Evolutionary conservation across 2,329 filamentous ascomycete species (phyloP).

Genomic region (Peltaster fructicola): DNA sequence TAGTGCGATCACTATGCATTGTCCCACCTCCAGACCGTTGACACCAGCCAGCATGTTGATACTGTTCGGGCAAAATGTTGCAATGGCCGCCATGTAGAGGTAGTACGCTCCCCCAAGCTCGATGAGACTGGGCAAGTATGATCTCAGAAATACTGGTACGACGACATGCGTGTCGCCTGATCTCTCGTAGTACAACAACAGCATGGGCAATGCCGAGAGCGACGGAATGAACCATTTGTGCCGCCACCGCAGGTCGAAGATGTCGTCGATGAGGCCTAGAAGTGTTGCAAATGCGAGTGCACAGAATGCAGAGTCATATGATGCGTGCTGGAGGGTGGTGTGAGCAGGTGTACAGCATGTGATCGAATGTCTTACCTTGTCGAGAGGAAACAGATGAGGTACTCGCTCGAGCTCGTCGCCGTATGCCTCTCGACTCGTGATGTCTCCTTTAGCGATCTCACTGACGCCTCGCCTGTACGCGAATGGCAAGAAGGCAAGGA

Average conservation of each 20-base stretch:
- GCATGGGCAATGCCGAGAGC: conserved; percentile 78
- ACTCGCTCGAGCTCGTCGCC: conserved; percentile 68
- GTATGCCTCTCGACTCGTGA: conserved; percentile 54
- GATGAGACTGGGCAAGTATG: conserved; percentile 68
- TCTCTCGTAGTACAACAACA: conserved; percentile 95
- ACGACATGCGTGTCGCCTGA: conserved; percentile 95
- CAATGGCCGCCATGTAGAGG: conserved; percentile 85
- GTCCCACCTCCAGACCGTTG: conserved; percentile 91
- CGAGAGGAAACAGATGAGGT: conserved; percentile 82
- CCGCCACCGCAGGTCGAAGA: conserved; percentile 96
- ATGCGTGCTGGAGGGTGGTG: conserved; percentile 51
- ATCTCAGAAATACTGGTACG: conserved; percentile 68
- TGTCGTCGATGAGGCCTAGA: conserved; percentile 83
- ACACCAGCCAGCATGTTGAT: conserved; percentile 99
- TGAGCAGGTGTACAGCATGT: conserved; percentile 2
- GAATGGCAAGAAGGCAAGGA: conserved; percentile 90
- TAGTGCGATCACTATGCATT: conserved; percentile 76
- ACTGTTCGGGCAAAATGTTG: conserved; percentile 95
- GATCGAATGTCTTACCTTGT: conserved; percentile 44
- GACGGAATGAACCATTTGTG: conserved; percentile 98
- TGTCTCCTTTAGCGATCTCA: conserved; percentile 83
- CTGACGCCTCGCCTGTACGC: conserved; percentile 97
- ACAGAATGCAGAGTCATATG: conserved; percentile 84
- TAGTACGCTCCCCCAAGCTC: conserved; percentile 70
- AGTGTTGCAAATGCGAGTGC: conserved; percentile 82